phyloP scores from a whole-genome alignment of 441 rosid genomes.

The Mallotus japonicus region DNA sequence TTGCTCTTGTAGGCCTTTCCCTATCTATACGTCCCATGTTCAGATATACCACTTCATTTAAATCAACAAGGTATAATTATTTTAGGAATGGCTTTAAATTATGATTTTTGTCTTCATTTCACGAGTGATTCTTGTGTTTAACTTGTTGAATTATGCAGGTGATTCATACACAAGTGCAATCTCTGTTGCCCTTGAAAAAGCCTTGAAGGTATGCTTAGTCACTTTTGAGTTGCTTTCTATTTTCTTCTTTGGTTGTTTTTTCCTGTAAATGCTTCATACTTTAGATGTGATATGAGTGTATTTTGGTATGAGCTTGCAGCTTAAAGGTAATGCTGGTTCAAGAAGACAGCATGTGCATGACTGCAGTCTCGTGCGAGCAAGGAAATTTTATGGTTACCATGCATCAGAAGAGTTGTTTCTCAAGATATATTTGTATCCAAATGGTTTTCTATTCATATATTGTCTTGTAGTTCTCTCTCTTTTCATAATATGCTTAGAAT shows the following conservation, averaged over 20 bases:
- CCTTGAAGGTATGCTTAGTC: constrained; percentile 62
- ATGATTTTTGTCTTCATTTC: not conserved
- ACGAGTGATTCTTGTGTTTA: constrained; percentile 5
- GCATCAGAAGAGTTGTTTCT: constrained; percentile 81
- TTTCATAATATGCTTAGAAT: constrained; percentile 2
- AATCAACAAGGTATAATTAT: constrained; percentile 50
- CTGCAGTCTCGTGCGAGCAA: constrained; percentile 79
- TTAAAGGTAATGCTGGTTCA: constrained; percentile 62
- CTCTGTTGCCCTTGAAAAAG: constrained; percentile 74
- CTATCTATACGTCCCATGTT: constrained; percentile 75
- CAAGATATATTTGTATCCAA: constrained; percentile 90
- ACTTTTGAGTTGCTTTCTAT: not conserved
- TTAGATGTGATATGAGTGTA: constrained; percentile 12
- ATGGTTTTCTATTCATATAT: constrained; percentile 4
- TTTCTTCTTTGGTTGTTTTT: not conserved
- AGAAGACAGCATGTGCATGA: constrained; percentile 89
- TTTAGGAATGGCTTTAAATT: not conserved
- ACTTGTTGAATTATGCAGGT: constrained; percentile 39
- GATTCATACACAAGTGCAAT: constrained; percentile 47
- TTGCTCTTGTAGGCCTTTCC: constrained; percentile 73
- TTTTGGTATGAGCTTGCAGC: constrained; percentile 47
- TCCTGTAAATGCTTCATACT: constrained; percentile 5
- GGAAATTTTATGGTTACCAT: constrained; percentile 86
- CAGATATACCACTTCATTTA: constrained; percentile 50
- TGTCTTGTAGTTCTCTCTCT: not conserved